Percentiles rank a stretch among this genome's conserved stretches.
Evolutionary conservation across 345 rosid species (phyloP).

Genomic region (Syzygium aqueum): DNA sequence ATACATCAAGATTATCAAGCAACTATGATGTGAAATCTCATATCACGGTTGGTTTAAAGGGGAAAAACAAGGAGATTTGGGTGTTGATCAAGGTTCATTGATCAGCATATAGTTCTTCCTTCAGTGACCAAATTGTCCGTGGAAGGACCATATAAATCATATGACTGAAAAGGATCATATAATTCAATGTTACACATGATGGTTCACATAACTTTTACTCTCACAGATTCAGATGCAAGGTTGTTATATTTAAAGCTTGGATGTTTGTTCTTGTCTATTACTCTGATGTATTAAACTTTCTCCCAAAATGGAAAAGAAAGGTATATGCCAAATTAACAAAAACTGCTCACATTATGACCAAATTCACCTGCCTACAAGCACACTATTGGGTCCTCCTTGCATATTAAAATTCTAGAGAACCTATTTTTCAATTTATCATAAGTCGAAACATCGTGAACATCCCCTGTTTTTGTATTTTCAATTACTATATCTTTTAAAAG

Average conservation of each 20-base stretch:
- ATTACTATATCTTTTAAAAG: not conserved
- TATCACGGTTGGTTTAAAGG: not conserved
- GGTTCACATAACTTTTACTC: not conserved
- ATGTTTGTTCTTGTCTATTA: not conserved
- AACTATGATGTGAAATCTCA: not conserved
- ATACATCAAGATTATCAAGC: not conserved
- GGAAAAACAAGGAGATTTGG: too few relatives aligned
- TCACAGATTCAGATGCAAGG: not conserved
- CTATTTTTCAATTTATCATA: not conserved
- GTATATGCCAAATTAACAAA: not conserved
- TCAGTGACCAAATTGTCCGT: not conserved
- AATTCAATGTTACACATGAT: not conserved
- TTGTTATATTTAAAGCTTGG: not conserved
- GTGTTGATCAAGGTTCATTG: not conserved
- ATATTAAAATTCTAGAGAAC: not conserved
- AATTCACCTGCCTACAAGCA: not conserved
- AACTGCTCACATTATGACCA: not conserved
- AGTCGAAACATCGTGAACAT: not conserved
- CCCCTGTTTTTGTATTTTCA: not conserved
- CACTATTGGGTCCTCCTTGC: not conserved
- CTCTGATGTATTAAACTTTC: not conserved
- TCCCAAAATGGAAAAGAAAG: not conserved
- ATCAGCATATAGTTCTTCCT: not conserved
- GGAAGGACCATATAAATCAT: not conserved
- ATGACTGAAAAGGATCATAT: not conserved